Base-by-base conservation (phyloP, 306 rosid genomes). In the Luffa acutangula region DNA sequence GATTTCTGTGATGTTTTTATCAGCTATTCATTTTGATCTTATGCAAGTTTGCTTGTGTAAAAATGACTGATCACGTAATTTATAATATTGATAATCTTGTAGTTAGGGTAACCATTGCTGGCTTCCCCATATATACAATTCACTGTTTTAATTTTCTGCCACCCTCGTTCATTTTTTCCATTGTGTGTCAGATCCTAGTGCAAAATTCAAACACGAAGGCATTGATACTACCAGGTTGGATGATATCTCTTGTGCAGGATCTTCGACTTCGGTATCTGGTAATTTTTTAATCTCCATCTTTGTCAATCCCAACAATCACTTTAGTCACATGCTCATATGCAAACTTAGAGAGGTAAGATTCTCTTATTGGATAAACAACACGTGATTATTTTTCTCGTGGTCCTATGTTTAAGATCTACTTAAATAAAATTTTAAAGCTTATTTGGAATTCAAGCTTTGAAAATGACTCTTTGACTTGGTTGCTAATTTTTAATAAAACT, bases 211-310 rank as follows among this genome's bases (percentile, higher is more conserved):
- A 54, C 66, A 36, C 10, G 66, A 76, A 56, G 79, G 51, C 42
- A n/a, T 76, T 41, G 66, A 76, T 76, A 76, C 11, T 34, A 54
- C 66, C 36, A 15, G 37, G 49, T 56, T 56, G 65, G 18, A 37
- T 36, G 79, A 76, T 15, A 53, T 56, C 65, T 11, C 66, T 33
- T 54, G 43, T 48, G 77, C 58, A 72, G 59, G 59, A 72, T 72
- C 77, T 46, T 72, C 43, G 20, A 31, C 77, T 72, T 72, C 59
- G n/a, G 42, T 72, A 46, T 48, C 11, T 72, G 77, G 72, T 48
- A 72, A 39, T 67, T 63, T 74, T 84, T 81, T 81, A 56, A 46
- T 80, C 64, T 78, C 3, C 77, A 72, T 72, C 18, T 72, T 72
- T 72, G 17, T 48, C 21, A 46, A 71, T 48, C 77, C 20, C 6